Conservation (phyloP, 441 rosid species). For the Adansonia madagascariensis region DNA sequence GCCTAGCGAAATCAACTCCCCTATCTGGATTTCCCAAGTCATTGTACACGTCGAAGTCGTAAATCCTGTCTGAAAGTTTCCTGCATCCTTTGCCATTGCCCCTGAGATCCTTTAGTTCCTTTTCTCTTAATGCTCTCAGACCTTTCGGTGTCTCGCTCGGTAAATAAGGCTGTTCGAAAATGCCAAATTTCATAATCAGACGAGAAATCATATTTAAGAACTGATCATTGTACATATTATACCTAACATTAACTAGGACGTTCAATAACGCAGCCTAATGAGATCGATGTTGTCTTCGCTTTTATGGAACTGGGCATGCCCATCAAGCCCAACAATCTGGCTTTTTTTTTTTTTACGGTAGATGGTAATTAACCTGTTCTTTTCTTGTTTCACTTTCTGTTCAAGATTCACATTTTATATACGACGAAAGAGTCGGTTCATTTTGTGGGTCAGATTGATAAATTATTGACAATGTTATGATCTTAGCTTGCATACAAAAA, state of each 20-base stretch:
- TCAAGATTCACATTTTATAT: not conserved
- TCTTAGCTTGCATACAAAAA: not conserved
- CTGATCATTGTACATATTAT: not conserved
- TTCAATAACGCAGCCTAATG: not conserved
- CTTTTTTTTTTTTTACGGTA: not conserved
- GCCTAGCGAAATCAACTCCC: constrained; percentile 60
- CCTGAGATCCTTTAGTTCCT: constrained; percentile 65
- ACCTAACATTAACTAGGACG: not conserved
- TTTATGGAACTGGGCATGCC: not conserved
- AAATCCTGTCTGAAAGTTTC: constrained; percentile 75
- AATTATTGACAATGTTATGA: not conserved
- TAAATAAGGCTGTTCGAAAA: constrained; percentile 74
- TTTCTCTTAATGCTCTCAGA: constrained; percentile 62
- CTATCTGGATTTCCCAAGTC: constrained; percentile 93
- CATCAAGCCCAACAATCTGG: not conserved
- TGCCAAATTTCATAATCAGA: not conserved
- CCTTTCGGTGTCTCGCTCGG: constrained; percentile 83
- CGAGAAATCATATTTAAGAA: not conserved
- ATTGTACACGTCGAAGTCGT: constrained; percentile 81
- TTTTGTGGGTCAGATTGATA: not conserved
- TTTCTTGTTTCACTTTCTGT: not conserved
- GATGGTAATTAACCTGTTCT: not conserved
- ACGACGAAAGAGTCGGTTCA: not conserved
- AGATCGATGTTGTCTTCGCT: too few species aligned
- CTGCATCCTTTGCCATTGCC: constrained; percentile 74